Evolutionary conservation across 2,329 filamentous ascomycete genomes (phyloP), one percentile per base, ranked within the genome.

Genomic region (Sordariomycetes sp.): DNA sequence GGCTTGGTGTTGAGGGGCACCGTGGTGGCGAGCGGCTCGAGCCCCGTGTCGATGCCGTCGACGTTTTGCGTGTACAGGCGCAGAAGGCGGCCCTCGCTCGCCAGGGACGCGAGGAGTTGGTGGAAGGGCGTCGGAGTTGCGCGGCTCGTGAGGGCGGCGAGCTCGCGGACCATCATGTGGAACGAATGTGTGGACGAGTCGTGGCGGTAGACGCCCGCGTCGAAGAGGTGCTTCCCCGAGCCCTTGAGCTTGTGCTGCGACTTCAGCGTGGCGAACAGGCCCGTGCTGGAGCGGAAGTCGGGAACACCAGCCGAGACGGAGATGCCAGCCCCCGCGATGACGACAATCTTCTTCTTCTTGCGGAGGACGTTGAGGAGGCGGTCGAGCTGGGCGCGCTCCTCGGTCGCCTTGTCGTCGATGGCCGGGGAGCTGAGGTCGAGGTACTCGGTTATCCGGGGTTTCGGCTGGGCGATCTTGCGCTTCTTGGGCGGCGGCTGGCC

Each of bases 1-100:
- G 85, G 90, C 67, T 94, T 95, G 62, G 81, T 62, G 60, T 85
- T 86, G 13, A 99, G 76, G 1, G 94, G 94, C 1, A 96, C 84
- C 55, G 80, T 79, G 0, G 94, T 97, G 28, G 80, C 78, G 10
- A 99, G 75, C 2, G 92, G 91, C 53, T 83, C 75, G 69, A 99
- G 79, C 8, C 84, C 81, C 0, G 89, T 94, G 65, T 99, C 94
- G 62, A 99, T 87, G 59, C 91, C 90, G 72, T 99, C 94, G 36
- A 99, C 92, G 64, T 99, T 99, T 67, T 99, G 94, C 2, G 89
- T 92, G 70, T 99, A 99, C 7, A 99, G 79, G 51, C 94, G 88
- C 67, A 96, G 76, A 25, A 99, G 74, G 22, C 94, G 88, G 51
- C 87, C 89, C 70, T 97, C 90, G 59, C 88, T 81, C 3, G 92